A percentile compares a stretch with the other conserved stretches of the same genome.
These are phyloP conservation scores for Fomitopsis pinicola DNA, from an alignment of 1,284 basidiomycete species.

Conservation along the genomic window DNA sequence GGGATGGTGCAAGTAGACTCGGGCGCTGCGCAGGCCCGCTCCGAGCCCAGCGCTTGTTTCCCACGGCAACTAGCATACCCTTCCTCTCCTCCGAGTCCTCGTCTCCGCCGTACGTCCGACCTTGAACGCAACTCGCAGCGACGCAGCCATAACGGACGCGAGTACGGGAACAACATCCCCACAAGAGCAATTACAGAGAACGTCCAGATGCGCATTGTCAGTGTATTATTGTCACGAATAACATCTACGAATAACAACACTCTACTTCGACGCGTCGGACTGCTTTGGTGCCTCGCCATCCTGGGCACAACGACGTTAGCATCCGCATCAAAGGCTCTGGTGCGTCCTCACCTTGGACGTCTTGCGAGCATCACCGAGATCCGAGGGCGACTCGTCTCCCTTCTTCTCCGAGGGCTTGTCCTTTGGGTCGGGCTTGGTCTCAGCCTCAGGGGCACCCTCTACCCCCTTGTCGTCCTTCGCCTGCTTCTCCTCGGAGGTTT, in stretches of 20 bases:
- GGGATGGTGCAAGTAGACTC: background rate
- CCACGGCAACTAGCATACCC: background rate
- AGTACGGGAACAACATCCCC: background rate
- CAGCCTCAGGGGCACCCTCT: conserved; percentile 16
- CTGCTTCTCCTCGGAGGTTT: conserved; percentile 14
- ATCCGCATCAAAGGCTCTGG: background rate
- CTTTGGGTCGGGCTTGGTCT: conserved; percentile 18
- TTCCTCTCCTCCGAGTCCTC: background rate
- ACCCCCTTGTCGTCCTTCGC: conserved; percentile 14
- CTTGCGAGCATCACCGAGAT: conserved; percentile 14
- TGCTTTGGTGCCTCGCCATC: conserved; percentile 22
- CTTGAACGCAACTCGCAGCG: background rate
- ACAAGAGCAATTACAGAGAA: background rate
- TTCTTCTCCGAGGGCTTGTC: conserved; percentile 14
- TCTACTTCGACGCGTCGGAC: conserved; percentile 3
- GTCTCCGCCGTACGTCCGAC: background rate
- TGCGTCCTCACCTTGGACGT: conserved; percentile 12
- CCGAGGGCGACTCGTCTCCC: conserved; percentile 12
- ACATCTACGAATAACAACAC: background rate
- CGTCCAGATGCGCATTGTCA: conserved; percentile 1
- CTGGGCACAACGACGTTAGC: conserved; percentile 2
- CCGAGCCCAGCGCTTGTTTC: background rate
- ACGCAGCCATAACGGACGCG: background rate
- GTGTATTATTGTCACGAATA: conserved; percentile 1
- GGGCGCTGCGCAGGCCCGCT: background rate